Conservation (phyloP, 23 red algal genomes). For the Cyanidium caldarium region DNA sequence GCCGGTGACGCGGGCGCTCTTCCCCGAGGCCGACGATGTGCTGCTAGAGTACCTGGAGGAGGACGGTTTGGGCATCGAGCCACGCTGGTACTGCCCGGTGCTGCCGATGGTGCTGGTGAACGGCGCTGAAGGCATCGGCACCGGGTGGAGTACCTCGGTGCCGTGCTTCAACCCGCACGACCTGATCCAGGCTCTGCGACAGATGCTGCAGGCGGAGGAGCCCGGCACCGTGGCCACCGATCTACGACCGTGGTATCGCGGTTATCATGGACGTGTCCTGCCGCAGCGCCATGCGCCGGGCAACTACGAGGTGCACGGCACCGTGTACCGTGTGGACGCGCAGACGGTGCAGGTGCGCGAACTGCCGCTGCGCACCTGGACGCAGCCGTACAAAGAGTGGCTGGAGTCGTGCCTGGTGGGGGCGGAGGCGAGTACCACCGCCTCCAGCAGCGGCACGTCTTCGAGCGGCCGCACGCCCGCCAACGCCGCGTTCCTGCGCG, state of each 20-base stretch:
- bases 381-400: constrained; percentile 95
- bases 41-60: constrained; percentile 24
- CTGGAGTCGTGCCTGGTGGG: constrained; percentile 53
- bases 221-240: background rate
- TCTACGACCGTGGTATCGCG: constrained; percentile 77
- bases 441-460: background rate
- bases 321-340: constrained; percentile 13
- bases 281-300: constrained; percentile 19
- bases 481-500: constrained; percentile 32
- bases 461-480: background rate
- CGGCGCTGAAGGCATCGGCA: constrained; percentile 35
- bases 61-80: constrained; percentile 26
- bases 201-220: constrained; percentile 28
- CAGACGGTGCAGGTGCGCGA: constrained; percentile 37
- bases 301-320: constrained; percentile 74
- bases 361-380: constrained; percentile 85
- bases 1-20: constrained; percentile 10
- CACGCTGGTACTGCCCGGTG: constrained; percentile 16
- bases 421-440: background rate
- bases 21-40: constrained; percentile 25
- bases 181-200: constrained; percentile 23
- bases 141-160: constrained; percentile 19
- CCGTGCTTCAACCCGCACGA: constrained; percentile 20
- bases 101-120: constrained; percentile 32
- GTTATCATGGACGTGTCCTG: constrained; percentile 51